Evolutionary conservation across 768 basidiomycete species (phyloP).

Genomic region (Daedaleopsis nitida): DNA sequence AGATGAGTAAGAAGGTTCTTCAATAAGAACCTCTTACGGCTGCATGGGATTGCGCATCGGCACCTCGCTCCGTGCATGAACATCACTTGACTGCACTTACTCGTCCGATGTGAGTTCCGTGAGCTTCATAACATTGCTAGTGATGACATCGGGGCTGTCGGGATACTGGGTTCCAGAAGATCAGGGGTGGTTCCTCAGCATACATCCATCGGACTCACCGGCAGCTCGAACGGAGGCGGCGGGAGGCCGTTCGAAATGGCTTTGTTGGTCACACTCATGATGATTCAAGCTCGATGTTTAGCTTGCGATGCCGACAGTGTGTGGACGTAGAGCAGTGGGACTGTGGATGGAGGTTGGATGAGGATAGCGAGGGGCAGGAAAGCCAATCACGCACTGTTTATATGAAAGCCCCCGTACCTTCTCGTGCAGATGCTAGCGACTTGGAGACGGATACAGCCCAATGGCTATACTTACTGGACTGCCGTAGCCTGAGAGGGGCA

Average conservation of each 20-base stretch:
- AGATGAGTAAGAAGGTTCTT: constrained; percentile 63
- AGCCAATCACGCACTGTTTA: background rate
- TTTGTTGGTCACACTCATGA: constrained; percentile 14
- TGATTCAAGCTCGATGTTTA: background rate
- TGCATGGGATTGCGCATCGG: constrained; percentile 21
- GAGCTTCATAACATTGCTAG: constrained; percentile 46
- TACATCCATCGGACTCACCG: constrained; percentile 34
- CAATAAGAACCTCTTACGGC: constrained; percentile 50
- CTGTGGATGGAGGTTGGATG: too few relatives aligned
- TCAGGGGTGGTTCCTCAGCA: background rate
- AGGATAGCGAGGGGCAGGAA: background rate
- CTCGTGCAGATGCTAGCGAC: background rate
- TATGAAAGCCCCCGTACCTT: background rate
- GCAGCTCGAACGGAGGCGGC: constrained; percentile 41
- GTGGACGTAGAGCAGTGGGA: too few relatives aligned
- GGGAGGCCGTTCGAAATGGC: constrained; percentile 45
- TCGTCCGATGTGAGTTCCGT: constrained; percentile 39
- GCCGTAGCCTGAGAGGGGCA: background rate
- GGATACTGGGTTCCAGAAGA: constrained; percentile 39
- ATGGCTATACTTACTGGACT: too few relatives aligned
- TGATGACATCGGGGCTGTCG: constrained; percentile 50
- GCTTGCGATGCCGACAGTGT: too few relatives aligned
- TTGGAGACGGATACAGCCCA: background rate
- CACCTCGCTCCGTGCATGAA: background rate
- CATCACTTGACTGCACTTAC: constrained; percentile 30